phyloP scores from a whole-genome alignment of 83 land plant genomes.

The Thuja plicata region DNA sequence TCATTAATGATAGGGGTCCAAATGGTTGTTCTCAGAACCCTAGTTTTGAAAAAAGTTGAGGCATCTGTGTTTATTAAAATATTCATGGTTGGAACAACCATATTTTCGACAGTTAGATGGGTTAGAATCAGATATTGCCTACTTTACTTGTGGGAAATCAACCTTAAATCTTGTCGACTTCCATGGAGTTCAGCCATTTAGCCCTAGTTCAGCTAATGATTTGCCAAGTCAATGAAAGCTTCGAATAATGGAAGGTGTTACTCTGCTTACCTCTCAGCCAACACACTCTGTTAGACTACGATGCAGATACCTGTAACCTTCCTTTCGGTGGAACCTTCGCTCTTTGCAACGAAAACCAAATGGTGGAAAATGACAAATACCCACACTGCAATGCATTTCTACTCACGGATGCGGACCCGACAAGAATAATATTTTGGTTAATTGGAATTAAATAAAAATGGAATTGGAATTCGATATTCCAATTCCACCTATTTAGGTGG shows the following conservation, averaged over 20 bases:
- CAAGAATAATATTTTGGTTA: no score
- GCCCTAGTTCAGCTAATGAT: not conserved
- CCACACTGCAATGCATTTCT: no score
- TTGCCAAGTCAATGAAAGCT: not conserved
- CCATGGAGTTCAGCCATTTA: not conserved
- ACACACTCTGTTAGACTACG: no score
- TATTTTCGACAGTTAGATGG: not conserved
- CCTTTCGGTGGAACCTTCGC: no score
- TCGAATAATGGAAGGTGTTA: not conserved
- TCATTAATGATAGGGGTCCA: not conserved
- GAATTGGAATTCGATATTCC: no score
- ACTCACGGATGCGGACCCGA: no score
- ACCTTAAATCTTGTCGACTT: not conserved
- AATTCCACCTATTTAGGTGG: no score
- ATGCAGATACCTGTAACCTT: no score
- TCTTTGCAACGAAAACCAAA: no score
- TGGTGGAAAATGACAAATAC: no score
- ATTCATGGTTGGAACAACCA: not conserved
- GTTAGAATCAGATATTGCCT: not conserved
- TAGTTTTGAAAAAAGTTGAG: not conserved
- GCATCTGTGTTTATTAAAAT: not conserved
- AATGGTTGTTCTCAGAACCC: not conserved
- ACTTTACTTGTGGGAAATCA: not conserved
- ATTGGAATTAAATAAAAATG: no score
- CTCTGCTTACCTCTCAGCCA: no score